A percentile compares a stretch with the other conserved stretches of the same genome.
These are phyloP conservation scores for Acmispon strigosus DNA, from an alignment of 306 rosid species.

Conservation along the genomic window DNA sequence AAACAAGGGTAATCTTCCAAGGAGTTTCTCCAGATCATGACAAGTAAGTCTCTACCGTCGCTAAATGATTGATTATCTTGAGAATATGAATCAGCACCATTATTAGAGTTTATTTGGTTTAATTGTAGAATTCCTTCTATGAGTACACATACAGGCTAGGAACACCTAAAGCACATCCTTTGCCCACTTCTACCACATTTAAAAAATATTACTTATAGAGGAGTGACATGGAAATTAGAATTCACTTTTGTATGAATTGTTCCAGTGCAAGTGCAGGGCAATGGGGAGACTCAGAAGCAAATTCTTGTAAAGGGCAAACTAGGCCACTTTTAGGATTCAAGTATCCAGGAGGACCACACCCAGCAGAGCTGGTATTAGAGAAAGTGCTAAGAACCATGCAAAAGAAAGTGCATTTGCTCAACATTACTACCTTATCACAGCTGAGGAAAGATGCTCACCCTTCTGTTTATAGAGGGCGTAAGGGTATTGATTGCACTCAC, in stretches of 20 bases:
- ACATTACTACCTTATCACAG: slow-evolving; percentile 52
- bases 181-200: no score
- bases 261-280: slow-evolving; percentile 49
- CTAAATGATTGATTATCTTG: not conserved
- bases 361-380: slow-evolving; percentile 49
- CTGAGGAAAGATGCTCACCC: slow-evolving; percentile 77
- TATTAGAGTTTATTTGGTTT: no score
- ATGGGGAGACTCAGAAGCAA: slow-evolving; percentile 37
- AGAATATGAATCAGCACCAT: no score
- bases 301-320: slow-evolving; percentile 36
- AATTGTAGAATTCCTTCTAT: no score
- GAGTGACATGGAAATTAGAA: no score
- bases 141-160: no score
- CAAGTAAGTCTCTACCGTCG: slow-evolving; percentile 23
- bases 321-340: slow-evolving; percentile 13
- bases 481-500: slow-evolving; percentile 62
- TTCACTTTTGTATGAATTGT: not conserved
- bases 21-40: slow-evolving; percentile 78
- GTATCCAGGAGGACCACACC: slow-evolving; percentile 40
- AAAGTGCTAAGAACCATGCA: slow-evolving; percentile 35
- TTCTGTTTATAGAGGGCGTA: slow-evolving; percentile 51
- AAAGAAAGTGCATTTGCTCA: slow-evolving; percentile 40
- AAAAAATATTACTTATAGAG: no score
- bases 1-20: slow-evolving; percentile 67
- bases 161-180: no score